Conservation (phyloP, 176 grass and related monocot species). For the Musa beccarii region DNA sequence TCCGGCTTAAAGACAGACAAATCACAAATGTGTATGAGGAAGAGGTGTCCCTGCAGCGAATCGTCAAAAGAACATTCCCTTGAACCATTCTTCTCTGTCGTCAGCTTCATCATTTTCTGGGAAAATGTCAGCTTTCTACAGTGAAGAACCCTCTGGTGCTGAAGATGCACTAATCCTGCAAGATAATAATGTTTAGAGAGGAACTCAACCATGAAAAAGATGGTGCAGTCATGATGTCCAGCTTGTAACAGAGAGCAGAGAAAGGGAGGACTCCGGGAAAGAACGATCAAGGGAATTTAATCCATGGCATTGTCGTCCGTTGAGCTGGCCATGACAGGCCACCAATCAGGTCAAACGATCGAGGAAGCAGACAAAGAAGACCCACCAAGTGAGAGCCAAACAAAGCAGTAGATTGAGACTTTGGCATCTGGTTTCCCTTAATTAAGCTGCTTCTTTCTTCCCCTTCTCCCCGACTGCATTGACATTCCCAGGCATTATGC, state of each 20-base stretch:
- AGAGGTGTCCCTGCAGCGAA: neutral
- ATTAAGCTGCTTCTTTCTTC: neutral
- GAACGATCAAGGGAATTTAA: conserved; percentile 1
- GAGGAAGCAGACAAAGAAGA: neutral
- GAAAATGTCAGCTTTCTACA: no score
- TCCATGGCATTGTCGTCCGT: neutral
- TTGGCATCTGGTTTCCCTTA: neutral
- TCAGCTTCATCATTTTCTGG: neutral
- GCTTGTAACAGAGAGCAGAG: neutral
- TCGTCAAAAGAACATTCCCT: neutral
- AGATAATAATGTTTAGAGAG: conserved; percentile 6
- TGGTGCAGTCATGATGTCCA: neutral
- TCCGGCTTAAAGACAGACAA: no score
- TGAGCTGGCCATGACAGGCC: neutral
- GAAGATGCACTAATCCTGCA: neutral
- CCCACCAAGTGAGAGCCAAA: neutral
- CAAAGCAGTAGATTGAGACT: neutral
- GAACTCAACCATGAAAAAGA: neutral
- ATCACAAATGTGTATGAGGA: no score
- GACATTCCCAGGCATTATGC: neutral
- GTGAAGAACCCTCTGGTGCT: neutral
- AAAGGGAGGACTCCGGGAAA: neutral
- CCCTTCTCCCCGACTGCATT: neutral
- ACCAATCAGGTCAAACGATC: conserved; percentile 5
- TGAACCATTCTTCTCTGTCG: neutral